Conservation (phyloP, 2,329 filamentous ascomycete genomes). For the Stromatinia cepivora region DNA sequence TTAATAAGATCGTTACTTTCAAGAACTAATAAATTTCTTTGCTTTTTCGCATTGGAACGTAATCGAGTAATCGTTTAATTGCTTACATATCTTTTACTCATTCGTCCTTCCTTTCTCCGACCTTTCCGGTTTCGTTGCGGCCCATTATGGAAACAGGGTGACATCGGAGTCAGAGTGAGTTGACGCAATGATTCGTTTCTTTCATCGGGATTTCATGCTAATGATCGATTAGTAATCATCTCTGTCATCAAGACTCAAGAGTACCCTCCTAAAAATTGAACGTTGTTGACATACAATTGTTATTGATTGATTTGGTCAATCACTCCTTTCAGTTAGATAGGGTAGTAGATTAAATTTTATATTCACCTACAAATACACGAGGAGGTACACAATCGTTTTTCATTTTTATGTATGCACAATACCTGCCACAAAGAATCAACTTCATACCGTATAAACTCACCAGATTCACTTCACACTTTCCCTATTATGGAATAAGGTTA, state of each 20-base stretch:
- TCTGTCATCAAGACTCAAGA: neutral
- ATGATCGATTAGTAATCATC: neutral
- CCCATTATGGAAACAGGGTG: neutral
- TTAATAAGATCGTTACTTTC: neutral
- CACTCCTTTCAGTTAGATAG: no score
- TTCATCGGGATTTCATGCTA: neutral
- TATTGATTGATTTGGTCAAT: neutral
- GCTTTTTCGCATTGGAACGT: conserved; percentile 1
- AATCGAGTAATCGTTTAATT: neutral
- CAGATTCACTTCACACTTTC: no score
- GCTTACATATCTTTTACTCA: conserved; percentile 15
- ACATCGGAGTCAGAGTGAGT: neutral
- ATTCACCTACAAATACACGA: neutral
- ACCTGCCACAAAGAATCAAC: neutral
- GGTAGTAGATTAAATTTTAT: no score
- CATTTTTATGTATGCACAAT: neutral
- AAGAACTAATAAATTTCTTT: conserved; percentile 5
- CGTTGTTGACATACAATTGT: no score
- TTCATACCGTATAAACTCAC: no score
- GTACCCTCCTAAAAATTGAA: no score
- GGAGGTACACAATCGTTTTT: neutral
- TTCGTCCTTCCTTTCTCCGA: conserved; percentile 9
- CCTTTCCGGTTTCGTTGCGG: conserved; percentile 8
- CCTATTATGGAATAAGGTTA: no score
- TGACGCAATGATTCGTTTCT: conserved; percentile 11